phyloP scores from a whole-genome alignment of 768 basidiomycete species.

The Panaeolus cyanescens region DNA sequence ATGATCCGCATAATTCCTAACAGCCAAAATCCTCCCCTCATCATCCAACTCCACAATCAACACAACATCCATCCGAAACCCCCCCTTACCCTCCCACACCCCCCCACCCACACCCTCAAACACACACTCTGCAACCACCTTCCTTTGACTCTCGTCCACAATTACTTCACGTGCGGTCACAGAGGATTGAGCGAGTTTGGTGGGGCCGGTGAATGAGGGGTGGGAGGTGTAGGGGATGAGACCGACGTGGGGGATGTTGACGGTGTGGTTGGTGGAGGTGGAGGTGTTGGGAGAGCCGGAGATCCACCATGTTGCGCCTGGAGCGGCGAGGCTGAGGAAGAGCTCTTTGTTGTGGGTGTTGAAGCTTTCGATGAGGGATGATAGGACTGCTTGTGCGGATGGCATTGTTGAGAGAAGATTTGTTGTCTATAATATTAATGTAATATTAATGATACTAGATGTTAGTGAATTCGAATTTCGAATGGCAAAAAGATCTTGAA shows the following conservation, averaged over 20 bases:
- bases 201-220: neutral
- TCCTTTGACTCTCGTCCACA: neutral
- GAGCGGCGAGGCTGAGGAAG: neutral
- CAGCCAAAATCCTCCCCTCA: constrained; percentile 3
- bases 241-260: neutral
- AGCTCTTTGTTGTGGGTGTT: neutral
- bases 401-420: neutral
- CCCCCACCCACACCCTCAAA: neutral
- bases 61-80: neutral
- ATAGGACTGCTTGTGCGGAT: neutral
- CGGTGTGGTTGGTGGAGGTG: too few species aligned
- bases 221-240: neutral
- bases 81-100: neutral
- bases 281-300: too few species aligned
- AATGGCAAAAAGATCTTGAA: too few species aligned
- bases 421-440: neutral
- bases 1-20: neutral
- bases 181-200: neutral
- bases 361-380: neutral
- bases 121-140: neutral
- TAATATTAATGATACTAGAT: neutral
- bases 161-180: neutral
- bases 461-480: neutral
- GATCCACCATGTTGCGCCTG: constrained; percentile 6
- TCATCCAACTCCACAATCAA: constrained; percentile 1